Evolutionary conservation across 2,329 filamentous ascomycete species (phyloP), one percentile per base, ranked within the genome.

Genomic region (Paecilomyces sp.): DNA sequence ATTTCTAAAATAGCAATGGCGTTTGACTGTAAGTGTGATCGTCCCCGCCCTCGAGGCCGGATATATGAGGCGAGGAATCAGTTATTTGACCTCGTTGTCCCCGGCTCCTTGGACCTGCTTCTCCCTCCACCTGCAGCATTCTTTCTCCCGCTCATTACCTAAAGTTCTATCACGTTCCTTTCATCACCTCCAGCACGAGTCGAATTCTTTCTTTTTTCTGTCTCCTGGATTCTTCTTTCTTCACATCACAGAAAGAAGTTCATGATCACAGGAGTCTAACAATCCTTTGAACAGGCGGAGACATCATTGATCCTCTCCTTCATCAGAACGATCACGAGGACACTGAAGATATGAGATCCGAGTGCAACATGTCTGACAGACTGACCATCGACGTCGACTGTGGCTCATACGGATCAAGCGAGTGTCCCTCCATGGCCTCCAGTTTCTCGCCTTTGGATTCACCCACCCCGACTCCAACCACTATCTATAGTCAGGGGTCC

Each of bases 391-490:
- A 75, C 61, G 66, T 76, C 57, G 74, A 75, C 54, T 74, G 73
- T 61, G 70, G 68, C 34, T 74, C 73, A 36, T 60, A 75, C 63
- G 71, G 74, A 57, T 71, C 74, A 24, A 75, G 69, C 65, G 73
- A 74, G 58, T 76, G 74, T 60, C 74, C 74, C 5, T 75, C 73
- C 18, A 75, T 74, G 71, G 69, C 67, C 52, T 74, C 72, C 13
- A 74, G 72, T 59, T 76, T 75, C 62, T 76, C 74, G 18, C 72
- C 73, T 58, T 66, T 75, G 65, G 74, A 75, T 53, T 75, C 74
- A 31, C 74, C 74, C 0, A 75, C 71, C 18, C 73, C 72, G 1
- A 75, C 74, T 2, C 73, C 74, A 3, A 74, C 73, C 28, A 75
- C 71, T 58, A 63, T 75, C 25, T 75, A 75, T 60, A 74, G 74